Conservation (phyloP, 345 rosid genomes). For the Cardamine resedifolia region DNA sequence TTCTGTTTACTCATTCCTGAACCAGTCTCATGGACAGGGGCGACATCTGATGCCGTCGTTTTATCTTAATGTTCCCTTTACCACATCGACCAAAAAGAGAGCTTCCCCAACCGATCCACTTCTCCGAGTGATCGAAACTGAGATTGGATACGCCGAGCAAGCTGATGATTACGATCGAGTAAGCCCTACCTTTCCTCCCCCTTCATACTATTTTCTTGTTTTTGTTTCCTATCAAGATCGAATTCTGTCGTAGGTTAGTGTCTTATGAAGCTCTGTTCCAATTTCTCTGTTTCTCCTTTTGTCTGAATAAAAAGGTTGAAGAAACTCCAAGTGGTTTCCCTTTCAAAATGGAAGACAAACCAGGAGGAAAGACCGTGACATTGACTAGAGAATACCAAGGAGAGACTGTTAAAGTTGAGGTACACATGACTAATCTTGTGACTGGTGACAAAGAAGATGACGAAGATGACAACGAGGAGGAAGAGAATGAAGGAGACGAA, state of each 20-base stretch:
- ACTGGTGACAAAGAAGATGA: conserved; percentile 52
- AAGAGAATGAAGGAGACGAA: conserved; percentile 36
- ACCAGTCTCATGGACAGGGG: conserved; percentile 11
- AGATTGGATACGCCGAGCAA: conserved; percentile 64
- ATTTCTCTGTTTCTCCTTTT: conserved; percentile 19
- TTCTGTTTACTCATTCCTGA: conserved; percentile 33
- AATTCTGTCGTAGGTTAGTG: background rate
- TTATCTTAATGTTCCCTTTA: conserved; percentile 26
- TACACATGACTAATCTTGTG: conserved; percentile 88
- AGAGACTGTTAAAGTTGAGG: conserved; percentile 68
- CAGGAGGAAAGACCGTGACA: conserved; percentile 58
- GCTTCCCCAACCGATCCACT: conserved; percentile 54
- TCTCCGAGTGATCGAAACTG: conserved; percentile 60
- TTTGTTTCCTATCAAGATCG: background rate
- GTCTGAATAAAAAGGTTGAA: conserved; percentile 45
- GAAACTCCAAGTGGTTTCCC: conserved; percentile 68
- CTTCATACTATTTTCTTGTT: background rate
- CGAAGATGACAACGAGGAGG: conserved; percentile 40
- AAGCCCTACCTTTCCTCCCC: background rate
- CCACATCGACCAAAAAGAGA: conserved; percentile 43
- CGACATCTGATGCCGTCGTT: conserved; percentile 24
- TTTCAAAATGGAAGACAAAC: conserved; percentile 70
- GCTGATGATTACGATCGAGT: conserved; percentile 60
- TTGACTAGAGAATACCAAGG: conserved; percentile 70
- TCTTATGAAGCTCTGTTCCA: conserved; percentile 1